Base-by-base conservation (phyloP, 169 alveolate genomes). In the Plasmodium cynomolgi region DNA sequence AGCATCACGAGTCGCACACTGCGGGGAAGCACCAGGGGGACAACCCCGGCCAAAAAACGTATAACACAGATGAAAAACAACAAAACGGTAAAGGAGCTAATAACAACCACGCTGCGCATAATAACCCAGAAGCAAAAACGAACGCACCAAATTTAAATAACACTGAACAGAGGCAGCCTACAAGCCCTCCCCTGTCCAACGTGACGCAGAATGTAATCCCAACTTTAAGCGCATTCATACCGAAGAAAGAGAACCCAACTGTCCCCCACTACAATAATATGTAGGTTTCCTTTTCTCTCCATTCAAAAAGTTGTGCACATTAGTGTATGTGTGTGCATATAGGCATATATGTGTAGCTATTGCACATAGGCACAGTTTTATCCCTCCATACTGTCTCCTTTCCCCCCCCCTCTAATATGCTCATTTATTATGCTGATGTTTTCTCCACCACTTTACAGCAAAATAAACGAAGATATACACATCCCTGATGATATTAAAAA, bases 401-500 rank as follows among this genome's bases (percentile, higher is more conserved):
- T 62, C 17, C 33, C 47, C 29, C 56, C 74, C 47, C 58, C 26
- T 84, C 13, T 84, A 44, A 15, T 31, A 1, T 23, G 54, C 62
- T 84, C 37, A 39, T 37, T 71, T 84, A 20, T 41, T 41, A 29
- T n/a, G 29, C 26, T 58, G 23, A 20, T 15, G 0, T 33, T 41
- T 37, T 41, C 68, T 26, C 82, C 58, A 37, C 37, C 62, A 68
- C 47, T n/a, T 68, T 58, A 20, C 83, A 90, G 94, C 20, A 90
- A 50, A 29, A 62, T 81, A 80, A 80, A 81, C 56, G 90, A 90
- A 80, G 62, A 90, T 44, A 79, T 90, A 90, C 71, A 37, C 34
- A 90, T 90, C 33, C 94, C 94, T 58, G 91, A 90, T 26, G 94
- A 79, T 80, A 58, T 80, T 80, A 90, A 90, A 73, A 68, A 58